Percentiles rank a stretch among this genome's conserved stretches.
Conservation (phyloP, 2,329 filamentous ascomycete species). For the Aspergillus unguis region DNA sequence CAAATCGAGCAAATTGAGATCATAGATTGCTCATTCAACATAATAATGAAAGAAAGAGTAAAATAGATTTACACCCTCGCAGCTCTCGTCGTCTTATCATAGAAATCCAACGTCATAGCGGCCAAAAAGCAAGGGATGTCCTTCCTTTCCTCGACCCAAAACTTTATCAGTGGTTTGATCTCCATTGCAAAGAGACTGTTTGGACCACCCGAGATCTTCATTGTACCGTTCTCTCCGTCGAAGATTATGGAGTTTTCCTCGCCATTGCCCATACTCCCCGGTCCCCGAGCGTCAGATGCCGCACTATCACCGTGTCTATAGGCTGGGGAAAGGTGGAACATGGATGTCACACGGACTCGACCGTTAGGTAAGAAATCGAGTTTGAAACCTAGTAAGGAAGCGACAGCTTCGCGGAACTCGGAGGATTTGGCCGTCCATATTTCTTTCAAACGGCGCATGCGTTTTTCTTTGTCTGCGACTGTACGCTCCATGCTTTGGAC, state of each 20-base stretch:
- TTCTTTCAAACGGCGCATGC: slow-evolving; percentile 79
- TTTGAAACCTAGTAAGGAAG: slow-evolving; percentile 87
- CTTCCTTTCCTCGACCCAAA: slow-evolving; percentile 92
- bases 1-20: background rate
- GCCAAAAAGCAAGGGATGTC: slow-evolving; percentile 92
- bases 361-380: slow-evolving; percentile 97
- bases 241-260: slow-evolving; percentile 68
- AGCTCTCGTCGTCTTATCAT: slow-evolving; percentile 58
- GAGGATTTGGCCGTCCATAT: slow-evolving; percentile 88
- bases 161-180: slow-evolving; percentile 82
- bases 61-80: slow-evolving; percentile 27
- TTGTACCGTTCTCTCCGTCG: slow-evolving; percentile 89
- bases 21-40: background rate
- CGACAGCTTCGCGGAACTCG: slow-evolving; percentile 94
- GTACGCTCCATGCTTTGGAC: slow-evolving; percentile 68
- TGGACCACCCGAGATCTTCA: slow-evolving; percentile 94
- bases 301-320: slow-evolving; percentile 47
- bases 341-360: slow-evolving; percentile 84
- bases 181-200: slow-evolving; percentile 80
- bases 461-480: slow-evolving; percentile 71
- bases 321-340: slow-evolving; percentile 68
- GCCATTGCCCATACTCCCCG: slow-evolving; percentile 44
- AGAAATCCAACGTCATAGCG: slow-evolving; percentile 89
- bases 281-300: slow-evolving; percentile 56
- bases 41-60: slow-evolving; percentile 1